Base-by-base conservation (phyloP, 2,329 filamentous ascomycete species). In the Neoscytalidium dimidiatum region DNA sequence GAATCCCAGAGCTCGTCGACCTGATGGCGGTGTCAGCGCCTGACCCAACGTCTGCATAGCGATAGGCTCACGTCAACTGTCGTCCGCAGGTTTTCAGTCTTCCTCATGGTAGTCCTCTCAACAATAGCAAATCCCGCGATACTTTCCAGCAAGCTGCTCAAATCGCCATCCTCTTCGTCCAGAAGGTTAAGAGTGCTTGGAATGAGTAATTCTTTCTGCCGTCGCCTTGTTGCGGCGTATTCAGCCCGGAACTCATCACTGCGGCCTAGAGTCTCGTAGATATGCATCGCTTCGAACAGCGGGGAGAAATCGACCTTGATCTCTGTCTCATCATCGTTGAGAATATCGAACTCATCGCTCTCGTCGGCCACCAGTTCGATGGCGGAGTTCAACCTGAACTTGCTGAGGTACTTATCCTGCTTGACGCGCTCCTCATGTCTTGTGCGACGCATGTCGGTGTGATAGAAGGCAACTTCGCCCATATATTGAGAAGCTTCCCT, bases 1-100 rank as follows among this genome's bases (percentile, higher is more conserved):
- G 94, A 97, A 72, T 98, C 94, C 95, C 95, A 99, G 2, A 99
- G 82, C 78, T 98, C 95, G 73, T 99, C 95, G n/a, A 97, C 88
- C 91, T 94, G 31, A 29, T 4, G 8, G 13, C 8, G 23, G 1
- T 4, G 2, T 64, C 28, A 33, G 48, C 19, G 23, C 19, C 14
- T 8, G 35, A 0, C 3, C 28, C 11, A 60, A 9, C 28, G 29
- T 14, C 68, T 69, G 2, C 3, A 56, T 17, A 4, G 6, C 29
- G 35, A 1, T 14, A 17, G 14, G 31, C 86, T 77, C 77, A 94
- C 94, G 80, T 99, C 95, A 69, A 91, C 87, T 11, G 87, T 82
- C 29, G 92, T 90, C 68, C 95, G 88, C 57, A 99, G 82, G 72
- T 95, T 92, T 1, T 92, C 92, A 0, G 90, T 90, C 69, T 91